phyloP scores from a whole-genome alignment of 2,329 filamentous ascomycete genomes.

The Corniculantispora saksenae region DNA sequence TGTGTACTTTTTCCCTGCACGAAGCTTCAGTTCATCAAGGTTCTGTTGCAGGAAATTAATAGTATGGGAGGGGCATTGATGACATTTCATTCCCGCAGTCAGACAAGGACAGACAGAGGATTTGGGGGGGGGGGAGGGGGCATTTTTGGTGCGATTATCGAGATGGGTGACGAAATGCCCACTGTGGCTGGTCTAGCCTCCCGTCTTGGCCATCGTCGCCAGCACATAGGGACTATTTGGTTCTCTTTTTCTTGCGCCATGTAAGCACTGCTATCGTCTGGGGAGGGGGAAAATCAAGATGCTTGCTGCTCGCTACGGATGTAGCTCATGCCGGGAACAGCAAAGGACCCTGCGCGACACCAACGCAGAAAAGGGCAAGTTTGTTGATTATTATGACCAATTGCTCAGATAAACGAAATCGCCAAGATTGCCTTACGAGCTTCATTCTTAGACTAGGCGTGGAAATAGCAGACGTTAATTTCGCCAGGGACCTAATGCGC shows the following conservation, averaged over 20 bases:
- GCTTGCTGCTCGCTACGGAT: background rate
- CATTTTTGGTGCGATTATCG: background rate
- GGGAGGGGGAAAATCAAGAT: background rate
- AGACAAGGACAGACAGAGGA: too few relatives aligned
- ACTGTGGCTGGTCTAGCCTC: slow-evolving; percentile 9
- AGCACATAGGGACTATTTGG: background rate
- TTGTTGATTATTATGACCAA: background rate
- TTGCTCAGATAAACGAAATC: background rate
- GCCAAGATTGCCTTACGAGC: background rate
- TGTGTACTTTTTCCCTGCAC: background rate
- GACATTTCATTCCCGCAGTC: background rate
- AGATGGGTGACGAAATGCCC: slow-evolving; percentile 1
- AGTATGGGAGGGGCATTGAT: background rate
- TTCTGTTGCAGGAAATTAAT: background rate
- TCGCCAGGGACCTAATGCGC: background rate
- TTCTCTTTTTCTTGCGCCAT: background rate
- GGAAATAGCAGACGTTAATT: background rate
- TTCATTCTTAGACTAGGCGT: background rate
- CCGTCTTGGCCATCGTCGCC: slow-evolving; percentile 4
- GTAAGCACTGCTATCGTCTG: slow-evolving; percentile 5
- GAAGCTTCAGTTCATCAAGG: background rate
- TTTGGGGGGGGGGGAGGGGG: too few relatives aligned
- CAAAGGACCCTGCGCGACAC: background rate
- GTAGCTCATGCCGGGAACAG: background rate
- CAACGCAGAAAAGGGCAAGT: background rate